phyloP scores from a whole-genome alignment of 2,329 filamentous ascomycete genomes.

The Epichloe sp. region DNA sequence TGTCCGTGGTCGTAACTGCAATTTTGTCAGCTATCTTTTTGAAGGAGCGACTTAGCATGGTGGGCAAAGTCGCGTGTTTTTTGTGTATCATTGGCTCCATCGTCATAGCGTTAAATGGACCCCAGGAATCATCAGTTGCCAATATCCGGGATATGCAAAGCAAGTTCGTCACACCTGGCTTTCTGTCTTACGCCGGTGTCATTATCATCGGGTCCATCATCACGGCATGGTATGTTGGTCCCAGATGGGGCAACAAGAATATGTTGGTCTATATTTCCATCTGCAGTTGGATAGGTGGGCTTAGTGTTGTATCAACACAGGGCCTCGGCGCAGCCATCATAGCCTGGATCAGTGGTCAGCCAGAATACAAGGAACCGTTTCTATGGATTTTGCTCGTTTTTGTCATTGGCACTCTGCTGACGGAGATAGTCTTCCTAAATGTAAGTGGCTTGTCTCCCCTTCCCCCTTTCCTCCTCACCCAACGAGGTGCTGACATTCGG shows the following conservation, averaged over 20 bases:
- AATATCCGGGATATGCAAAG: constrained; percentile 87
- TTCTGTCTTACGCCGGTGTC: constrained; percentile 72
- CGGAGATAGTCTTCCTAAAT: constrained; percentile 91
- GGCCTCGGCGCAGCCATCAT: constrained; percentile 85
- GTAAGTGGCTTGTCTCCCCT: constrained; percentile 37
- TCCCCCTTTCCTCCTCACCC: no score
- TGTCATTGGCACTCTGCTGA: constrained; percentile 75
- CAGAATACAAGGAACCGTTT: constrained; percentile 97
- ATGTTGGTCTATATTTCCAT: constrained; percentile 97
- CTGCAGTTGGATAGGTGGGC: constrained; percentile 84
- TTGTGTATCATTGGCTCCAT: constrained; percentile 88
- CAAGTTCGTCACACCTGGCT: constrained; percentile 76
- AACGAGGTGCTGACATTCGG: no score
- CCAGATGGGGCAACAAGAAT: constrained; percentile 85
- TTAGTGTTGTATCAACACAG: constrained; percentile 91
- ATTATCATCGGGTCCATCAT: constrained; percentile 61
- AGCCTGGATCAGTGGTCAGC: constrained; percentile 65
- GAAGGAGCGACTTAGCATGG: constrained; percentile 88
- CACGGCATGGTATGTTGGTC: constrained; percentile 68
- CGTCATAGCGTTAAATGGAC: constrained; percentile 89
- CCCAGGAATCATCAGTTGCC: constrained; percentile 67
- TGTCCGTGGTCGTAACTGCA: constrained; percentile 86
- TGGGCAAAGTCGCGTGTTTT: constrained; percentile 96
- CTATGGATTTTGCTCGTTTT: constrained; percentile 85
- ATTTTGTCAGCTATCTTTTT: constrained; percentile 93